A percentile compares a stretch with the other conserved stretches of the same genome.
phyloP scores from a whole-genome alignment of 148 eudicot species.

The Diospyros lotus region DNA sequence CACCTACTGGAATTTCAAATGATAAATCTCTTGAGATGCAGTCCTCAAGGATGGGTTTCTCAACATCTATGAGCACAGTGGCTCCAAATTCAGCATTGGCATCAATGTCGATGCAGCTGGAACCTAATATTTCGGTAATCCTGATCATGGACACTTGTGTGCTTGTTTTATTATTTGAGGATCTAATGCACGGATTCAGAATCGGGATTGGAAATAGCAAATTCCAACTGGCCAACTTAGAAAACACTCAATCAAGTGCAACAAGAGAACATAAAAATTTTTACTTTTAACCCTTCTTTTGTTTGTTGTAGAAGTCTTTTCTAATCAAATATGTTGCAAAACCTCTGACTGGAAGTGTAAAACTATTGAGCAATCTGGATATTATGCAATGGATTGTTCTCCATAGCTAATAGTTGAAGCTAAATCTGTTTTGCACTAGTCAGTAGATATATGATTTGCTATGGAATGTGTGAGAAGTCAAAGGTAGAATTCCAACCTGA shows the following conservation, averaged over 20 bases:
- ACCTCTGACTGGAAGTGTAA: not conserved
- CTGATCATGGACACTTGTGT: not conserved
- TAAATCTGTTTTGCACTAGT: too few relatives aligned
- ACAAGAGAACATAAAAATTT: too few relatives aligned
- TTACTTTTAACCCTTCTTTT: too few relatives aligned
- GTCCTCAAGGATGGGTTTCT: slow-evolving; percentile 38
- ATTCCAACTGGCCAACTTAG: not conserved
- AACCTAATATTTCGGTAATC: slow-evolving; percentile 45
- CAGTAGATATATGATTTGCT: too few relatives aligned
- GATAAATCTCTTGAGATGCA: slow-evolving; percentile 56
- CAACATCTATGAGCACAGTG: slow-evolving; percentile 29
- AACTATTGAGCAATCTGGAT: not conserved
- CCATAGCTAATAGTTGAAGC: not conserved
- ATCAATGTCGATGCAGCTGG: slow-evolving; percentile 29
- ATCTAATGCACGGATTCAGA: not conserved
- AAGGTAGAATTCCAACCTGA: too few relatives aligned
- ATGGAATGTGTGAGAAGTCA: too few relatives aligned
- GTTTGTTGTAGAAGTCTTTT: not conserved
- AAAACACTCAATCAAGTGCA: too few relatives aligned
- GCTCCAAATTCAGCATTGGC: slow-evolving; percentile 31
- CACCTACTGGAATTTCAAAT: slow-evolving; percentile 32
- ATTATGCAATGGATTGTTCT: not conserved
- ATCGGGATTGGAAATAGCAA: not conserved
- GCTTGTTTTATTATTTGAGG: not conserved
- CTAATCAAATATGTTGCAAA: not conserved